These are phyloP conservation scores for Atalantia buxifolia DNA, from an alignment of 345 rosid species.

Conservation along the genomic window DNA sequence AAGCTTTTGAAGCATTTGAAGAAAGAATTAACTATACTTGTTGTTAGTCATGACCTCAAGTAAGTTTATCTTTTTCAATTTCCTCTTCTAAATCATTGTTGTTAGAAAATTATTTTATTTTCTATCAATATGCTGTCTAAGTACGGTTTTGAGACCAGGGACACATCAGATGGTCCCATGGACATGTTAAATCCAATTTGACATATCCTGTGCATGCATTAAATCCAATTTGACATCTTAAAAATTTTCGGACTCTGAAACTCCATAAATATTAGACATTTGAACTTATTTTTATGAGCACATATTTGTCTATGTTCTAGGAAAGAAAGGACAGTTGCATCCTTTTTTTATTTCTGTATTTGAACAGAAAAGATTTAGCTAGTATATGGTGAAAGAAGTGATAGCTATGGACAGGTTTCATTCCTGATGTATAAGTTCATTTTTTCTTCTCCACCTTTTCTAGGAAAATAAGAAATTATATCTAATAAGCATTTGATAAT, in stretches of 20 bases:
- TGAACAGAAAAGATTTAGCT: not conserved
- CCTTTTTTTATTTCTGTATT: not conserved
- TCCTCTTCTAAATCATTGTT: conserved; percentile 10
- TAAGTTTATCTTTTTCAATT: conserved; percentile 29
- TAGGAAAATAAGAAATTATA: not conserved
- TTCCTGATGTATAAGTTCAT: not conserved
- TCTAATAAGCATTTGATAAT: not conserved
- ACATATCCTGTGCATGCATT: not conserved
- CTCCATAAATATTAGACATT: not conserved
- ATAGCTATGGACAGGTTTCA: not conserved
- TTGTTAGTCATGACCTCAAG: conserved; percentile 94
- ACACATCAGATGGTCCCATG: not conserved
- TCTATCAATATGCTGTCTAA: not conserved
- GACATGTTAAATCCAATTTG: not conserved
- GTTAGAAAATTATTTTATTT: not conserved
- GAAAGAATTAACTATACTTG: conserved; percentile 77
- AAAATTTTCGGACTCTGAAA: not conserved
- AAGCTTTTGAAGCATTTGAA: conserved; percentile 85
- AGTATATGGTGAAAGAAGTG: not conserved
- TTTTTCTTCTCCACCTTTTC: not conserved
- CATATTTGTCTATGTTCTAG: too few relatives aligned
- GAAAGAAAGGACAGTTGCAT: not conserved
- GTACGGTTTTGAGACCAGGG: not conserved
- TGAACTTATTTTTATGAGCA: not conserved
- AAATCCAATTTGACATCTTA: too few relatives aligned